Conservation (phyloP, 148 eudicot species). For the Arbutus unedo region DNA sequence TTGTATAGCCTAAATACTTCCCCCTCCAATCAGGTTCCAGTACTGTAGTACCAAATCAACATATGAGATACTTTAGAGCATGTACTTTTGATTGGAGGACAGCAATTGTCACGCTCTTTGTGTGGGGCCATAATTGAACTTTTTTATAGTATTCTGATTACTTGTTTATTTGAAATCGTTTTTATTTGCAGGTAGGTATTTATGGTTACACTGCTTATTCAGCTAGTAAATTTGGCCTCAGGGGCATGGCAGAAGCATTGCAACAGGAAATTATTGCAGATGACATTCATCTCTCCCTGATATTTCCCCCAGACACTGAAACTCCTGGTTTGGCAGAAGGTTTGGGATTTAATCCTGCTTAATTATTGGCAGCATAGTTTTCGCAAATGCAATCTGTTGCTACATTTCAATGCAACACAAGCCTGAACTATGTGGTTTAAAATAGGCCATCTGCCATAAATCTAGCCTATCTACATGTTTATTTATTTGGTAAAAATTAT, state of each 20-base stretch:
- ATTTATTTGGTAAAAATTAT: background rate
- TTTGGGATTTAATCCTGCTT: conserved; percentile 19
- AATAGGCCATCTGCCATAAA: background rate
- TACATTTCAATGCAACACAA: background rate
- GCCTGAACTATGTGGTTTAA: background rate
- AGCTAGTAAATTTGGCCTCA: conserved; percentile 91
- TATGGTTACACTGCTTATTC: conserved; percentile 96
- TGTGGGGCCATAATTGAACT: background rate
- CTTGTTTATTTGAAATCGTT: background rate
- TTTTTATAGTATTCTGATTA: background rate
- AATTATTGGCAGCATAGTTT: background rate
- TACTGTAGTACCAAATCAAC: no score
- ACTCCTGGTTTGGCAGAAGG: conserved; percentile 89
- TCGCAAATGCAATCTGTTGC: background rate
- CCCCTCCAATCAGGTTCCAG: no score
- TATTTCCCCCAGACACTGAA: conserved; percentile 93
- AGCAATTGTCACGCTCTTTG: background rate
- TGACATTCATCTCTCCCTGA: conserved; percentile 74
- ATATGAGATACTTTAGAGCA: no score
- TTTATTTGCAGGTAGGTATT: conserved; percentile 63
- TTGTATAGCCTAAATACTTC: no score
- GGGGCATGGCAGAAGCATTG: conserved; percentile 87
- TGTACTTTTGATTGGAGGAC: background rate
- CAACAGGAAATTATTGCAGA: conserved; percentile 90
- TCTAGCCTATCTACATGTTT: background rate